Conservation (phyloP, 2,329 filamentous ascomycete genomes). For the Fusarium siculi region DNA sequence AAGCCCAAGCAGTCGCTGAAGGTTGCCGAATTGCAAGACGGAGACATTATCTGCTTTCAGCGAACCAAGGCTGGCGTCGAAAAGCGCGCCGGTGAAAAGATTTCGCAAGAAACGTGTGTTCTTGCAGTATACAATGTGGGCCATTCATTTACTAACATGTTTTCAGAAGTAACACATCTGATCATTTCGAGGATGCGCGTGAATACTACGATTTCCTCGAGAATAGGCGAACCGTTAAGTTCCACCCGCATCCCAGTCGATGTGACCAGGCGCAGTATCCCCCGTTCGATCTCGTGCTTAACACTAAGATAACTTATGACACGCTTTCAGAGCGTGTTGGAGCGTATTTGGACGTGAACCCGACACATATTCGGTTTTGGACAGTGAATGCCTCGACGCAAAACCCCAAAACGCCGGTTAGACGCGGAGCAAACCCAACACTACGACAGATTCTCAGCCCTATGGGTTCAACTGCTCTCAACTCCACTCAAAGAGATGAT, state of each 20-base stretch:
- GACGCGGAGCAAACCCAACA: conserved; percentile 76
- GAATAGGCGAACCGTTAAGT: conserved; percentile 82
- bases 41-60: conserved; percentile 97
- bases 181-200: conserved; percentile 75
- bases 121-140: not conserved
- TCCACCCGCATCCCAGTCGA: conserved; percentile 73
- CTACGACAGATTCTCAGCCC: conserved; percentile 82
- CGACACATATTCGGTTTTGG: conserved; percentile 91
- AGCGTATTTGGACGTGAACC: conserved; percentile 77
- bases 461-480: conserved; percentile 74
- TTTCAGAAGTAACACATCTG: conserved; percentile 48
- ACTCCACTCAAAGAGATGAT: conserved; percentile 77
- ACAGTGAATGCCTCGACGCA: conserved; percentile 82
- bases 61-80: conserved; percentile 58
- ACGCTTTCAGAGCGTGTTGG: conserved; percentile 86
- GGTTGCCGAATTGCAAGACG: conserved; percentile 93
- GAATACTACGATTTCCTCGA: conserved; percentile 94
- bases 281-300: conserved; percentile 80
- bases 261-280: conserved; percentile 69
- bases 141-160: conserved; percentile 18
- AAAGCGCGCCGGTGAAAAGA: conserved; percentile 43
- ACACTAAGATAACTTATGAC: conserved; percentile 90
- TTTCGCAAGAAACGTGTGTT: conserved; percentile 49
- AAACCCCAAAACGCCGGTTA: conserved; percentile 81
- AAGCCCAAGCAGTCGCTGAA: conserved; percentile 91